Evolutionary conservation across 2,329 filamentous ascomycete genomes (phyloP), one percentile per base, ranked within the genome.

Genomic region (Bisporella sp.): DNA sequence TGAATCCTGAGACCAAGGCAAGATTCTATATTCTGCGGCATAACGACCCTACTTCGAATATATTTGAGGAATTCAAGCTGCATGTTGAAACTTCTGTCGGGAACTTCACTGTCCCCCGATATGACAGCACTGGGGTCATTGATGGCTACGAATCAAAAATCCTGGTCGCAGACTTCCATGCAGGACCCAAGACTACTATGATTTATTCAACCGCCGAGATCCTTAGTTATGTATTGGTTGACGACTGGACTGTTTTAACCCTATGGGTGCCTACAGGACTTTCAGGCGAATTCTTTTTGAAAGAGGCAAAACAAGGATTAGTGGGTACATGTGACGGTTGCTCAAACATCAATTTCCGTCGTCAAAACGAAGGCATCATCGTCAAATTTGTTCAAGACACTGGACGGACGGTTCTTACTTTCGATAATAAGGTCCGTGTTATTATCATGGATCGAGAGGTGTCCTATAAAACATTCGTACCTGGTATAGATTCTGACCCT

Each of bases 61-160:
- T 73, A 0, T 64, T 67, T 2, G 76, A 79, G 50, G 66, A 68
- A 0, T 82, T 82, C 65, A 73, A 72, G 45, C 63, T 83, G 6
- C 66, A 71, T 4, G 71, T 82, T 9, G 73, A 72, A 47, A 82
- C 79, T 6, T 41, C 40, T 6, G 40, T 13, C n/a, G 40, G 40
- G 6, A 41, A 9, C 40, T 41, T 41, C 6, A 41, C 40, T 7
- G 70, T 84, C 11, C 79, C 81, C 1, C 73, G 74, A 50, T 68
- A 73, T 44, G 71, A 68, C 1, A 69, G 69, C 0, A 61, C 64
- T 0, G 73, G 82, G 42, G 68, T 73, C 5, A 69, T 84, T 40
- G 74, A 82, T 50, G 81, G 81, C 1, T 76, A 81, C 37, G 76
- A 82, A 49, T 75, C 79, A 6, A 83, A 84, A 68, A 77, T 84